phyloP scores from a whole-genome alignment of 441 rosid species.

The Syzygium malaccense region DNA sequence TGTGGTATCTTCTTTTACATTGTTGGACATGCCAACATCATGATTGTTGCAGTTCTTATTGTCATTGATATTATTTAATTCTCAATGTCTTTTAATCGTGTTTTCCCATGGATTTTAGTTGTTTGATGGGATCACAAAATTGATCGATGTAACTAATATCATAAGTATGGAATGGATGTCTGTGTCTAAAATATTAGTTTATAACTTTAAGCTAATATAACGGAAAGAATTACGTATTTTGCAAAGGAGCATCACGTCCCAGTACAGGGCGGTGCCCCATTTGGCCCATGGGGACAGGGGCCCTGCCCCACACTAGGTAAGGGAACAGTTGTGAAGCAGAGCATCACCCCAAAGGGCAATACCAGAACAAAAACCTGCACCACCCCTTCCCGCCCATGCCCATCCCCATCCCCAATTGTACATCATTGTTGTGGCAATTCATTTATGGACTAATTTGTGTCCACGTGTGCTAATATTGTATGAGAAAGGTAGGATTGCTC shows the following conservation, averaged over 20 bases:
- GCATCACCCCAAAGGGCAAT: background rate
- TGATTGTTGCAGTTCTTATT: background rate
- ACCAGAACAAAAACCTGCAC: background rate
- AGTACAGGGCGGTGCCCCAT: background rate
- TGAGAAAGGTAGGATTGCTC: background rate
- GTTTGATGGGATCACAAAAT: background rate
- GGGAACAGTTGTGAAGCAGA: background rate
- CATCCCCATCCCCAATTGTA: background rate
- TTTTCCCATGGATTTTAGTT: background rate
- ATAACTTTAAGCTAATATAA: background rate
- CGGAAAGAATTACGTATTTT: background rate
- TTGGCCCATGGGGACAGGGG: background rate
- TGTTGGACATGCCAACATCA: background rate
- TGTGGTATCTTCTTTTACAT: background rate
- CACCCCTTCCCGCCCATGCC: background rate
- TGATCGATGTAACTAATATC: background rate
- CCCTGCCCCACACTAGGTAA: background rate
- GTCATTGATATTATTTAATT: background rate
- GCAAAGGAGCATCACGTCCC: background rate
- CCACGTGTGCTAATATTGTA: background rate
- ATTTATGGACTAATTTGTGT: background rate
- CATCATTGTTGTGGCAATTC: background rate
- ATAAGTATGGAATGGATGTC: background rate
- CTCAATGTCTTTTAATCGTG: background rate
- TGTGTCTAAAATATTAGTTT: background rate